Percentiles rank a stretch among this genome's conserved stretches.
Conservation (phyloP, 164 flowering plant species). For the Magnolia officinalis region DNA sequence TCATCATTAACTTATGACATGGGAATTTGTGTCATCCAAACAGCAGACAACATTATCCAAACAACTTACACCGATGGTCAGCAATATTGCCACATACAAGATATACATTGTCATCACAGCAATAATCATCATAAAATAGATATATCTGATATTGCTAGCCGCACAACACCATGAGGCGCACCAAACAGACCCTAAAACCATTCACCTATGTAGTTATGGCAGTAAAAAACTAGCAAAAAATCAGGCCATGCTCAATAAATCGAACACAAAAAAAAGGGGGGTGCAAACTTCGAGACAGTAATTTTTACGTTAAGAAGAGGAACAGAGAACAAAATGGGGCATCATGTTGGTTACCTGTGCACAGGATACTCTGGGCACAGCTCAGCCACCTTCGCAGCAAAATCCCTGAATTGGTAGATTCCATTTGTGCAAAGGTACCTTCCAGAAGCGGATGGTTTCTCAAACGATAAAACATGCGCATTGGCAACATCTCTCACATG, state of each 20-base stretch:
- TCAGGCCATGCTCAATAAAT: neutral
- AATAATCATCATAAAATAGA: too few relatives aligned
- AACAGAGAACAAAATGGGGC: neutral
- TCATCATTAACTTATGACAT: too few relatives aligned
- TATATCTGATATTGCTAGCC: too few relatives aligned
- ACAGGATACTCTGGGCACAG: slow-evolving; percentile 70
- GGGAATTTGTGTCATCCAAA: too few relatives aligned
- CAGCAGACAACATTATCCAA: too few relatives aligned
- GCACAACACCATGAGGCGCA: too few relatives aligned
- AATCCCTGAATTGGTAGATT: slow-evolving; percentile 67
- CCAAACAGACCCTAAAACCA: neutral
- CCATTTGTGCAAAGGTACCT: slow-evolving; percentile 89
- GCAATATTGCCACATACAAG: too few relatives aligned
- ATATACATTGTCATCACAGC: too few relatives aligned
- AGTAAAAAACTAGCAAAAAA: neutral
- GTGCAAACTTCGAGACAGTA: neutral
- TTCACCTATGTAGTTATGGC: neutral
- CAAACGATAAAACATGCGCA: slow-evolving; percentile 58
- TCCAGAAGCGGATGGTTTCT: slow-evolving; percentile 65
- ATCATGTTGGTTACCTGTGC: slow-evolving; percentile 47
- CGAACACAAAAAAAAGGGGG: neutral
- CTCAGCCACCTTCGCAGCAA: slow-evolving; percentile 54
- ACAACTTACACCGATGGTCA: too few relatives aligned
- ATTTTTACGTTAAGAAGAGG: neutral
- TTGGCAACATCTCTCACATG: slow-evolving; percentile 76